Conservation (phyloP, 495 filamentous ascomycete genomes). For the Penicillium paradoxum region DNA sequence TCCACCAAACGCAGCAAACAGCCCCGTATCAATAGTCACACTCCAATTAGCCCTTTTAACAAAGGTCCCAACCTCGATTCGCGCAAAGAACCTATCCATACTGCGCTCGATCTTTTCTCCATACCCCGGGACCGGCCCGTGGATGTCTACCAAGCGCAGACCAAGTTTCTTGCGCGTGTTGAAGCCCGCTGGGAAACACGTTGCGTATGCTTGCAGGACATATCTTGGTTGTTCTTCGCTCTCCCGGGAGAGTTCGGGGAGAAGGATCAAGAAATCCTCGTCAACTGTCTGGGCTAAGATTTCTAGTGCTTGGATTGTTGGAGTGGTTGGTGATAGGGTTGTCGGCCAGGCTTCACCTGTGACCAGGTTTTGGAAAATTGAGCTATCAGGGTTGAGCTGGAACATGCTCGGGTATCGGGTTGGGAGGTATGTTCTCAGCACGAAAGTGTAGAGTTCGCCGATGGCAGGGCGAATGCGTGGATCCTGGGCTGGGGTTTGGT, state of each 20-base stretch:
- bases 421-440: conserved; percentile 60
- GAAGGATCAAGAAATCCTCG: conserved; percentile 66
- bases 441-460: conserved; percentile 60
- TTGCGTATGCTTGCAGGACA: conserved; percentile 59
- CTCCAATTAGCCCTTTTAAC: conserved; percentile 55
- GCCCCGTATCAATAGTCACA: conserved; percentile 49
- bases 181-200: conserved; percentile 72
- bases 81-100: conserved; percentile 72
- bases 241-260: conserved; percentile 37
- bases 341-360: conserved; percentile 43
- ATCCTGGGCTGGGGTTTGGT: conserved; percentile 22
- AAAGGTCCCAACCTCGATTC: conserved; percentile 34
- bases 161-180: conserved; percentile 60
- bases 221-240: conserved; percentile 37
- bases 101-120: conserved; percentile 62
- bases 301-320: conserved; percentile 17
- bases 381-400: conserved; percentile 23
- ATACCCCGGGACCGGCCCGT: conserved; percentile 66
- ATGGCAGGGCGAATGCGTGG: conserved; percentile 44
- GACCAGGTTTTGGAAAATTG: conserved; percentile 40
- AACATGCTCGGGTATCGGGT: conserved; percentile 62
- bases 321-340: conserved; percentile 7
- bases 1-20: conserved; percentile 50
- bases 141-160: conserved; percentile 58
- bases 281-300: conserved; percentile 18